phyloP scores from a whole-genome alignment of 305 asterid species.

The Lippia alba region DNA sequence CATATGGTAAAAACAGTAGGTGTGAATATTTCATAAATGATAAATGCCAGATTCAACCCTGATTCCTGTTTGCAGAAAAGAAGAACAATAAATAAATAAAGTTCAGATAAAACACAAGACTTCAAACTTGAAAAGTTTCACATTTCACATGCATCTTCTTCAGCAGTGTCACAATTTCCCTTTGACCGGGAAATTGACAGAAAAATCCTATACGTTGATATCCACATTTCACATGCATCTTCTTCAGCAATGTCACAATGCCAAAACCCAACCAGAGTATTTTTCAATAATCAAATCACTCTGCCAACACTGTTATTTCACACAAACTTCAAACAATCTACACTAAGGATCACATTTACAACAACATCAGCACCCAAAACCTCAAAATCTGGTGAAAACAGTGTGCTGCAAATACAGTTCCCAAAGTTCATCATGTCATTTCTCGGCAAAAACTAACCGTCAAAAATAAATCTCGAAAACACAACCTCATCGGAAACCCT shows the following conservation, averaged over 20 bases:
- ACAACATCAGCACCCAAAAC: background rate
- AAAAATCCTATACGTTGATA: background rate
- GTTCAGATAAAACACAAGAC: background rate
- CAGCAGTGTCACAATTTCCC: no score
- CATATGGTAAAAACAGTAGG: background rate
- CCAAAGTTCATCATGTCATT: conserved; percentile 9
- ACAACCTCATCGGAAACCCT: conserved; percentile 17
- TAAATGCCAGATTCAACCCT: background rate
- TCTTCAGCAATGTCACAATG: background rate
- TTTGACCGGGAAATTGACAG: background rate
- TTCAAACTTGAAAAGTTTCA: background rate
- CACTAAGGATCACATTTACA: background rate
- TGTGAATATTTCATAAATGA: background rate
- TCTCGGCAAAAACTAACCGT: background rate
- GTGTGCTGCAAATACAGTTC: conserved; percentile 9
- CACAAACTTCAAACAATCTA: background rate
- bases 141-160: background rate
- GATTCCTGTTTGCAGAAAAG: background rate
- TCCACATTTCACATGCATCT: background rate
- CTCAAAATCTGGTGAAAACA: background rate
- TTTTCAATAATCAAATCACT: background rate
- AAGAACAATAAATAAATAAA: conserved; percentile 2
- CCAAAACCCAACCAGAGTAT: background rate
- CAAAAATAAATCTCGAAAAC: background rate
- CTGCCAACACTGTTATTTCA: background rate